A percentile compares a stretch with the other conserved stretches of the same genome.
phyloP scores from a whole-genome alignment of 257 asterid genomes.

The Cynanchum wilfordii region DNA sequence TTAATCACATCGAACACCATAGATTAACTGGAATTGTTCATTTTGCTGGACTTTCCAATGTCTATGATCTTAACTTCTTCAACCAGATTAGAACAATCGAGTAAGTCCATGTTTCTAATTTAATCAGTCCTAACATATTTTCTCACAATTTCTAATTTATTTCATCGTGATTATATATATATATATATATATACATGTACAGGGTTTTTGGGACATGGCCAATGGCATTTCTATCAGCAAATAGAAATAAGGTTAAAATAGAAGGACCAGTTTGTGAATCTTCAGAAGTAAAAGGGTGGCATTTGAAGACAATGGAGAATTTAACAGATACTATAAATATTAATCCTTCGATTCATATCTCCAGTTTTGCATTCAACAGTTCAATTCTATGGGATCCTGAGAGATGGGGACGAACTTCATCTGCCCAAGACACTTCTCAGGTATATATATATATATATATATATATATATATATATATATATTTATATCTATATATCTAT shows the following conservation, averaged over 20 bases:
- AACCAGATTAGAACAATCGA: slow-evolving; percentile 64
- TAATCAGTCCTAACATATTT: no score
- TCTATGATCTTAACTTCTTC: slow-evolving; percentile 78
- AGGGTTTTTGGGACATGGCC: slow-evolving; percentile 95
- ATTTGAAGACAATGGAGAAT: slow-evolving; percentile 59
- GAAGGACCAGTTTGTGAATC: slow-evolving; percentile 79
- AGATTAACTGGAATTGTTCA: slow-evolving; percentile 81
- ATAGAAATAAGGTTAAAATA: slow-evolving; percentile 47
- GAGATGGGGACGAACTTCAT: slow-evolving; percentile 88
- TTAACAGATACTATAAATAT: slow-evolving; percentile 19
- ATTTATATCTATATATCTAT: no score
- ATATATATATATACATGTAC: not conserved
- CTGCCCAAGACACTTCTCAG: slow-evolving; percentile 75
- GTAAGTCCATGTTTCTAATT: slow-evolving; percentile 54
- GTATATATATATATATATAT: slow-evolving; percentile 14
- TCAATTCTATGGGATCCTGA: slow-evolving; percentile 97
- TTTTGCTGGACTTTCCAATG: slow-evolving; percentile 73
- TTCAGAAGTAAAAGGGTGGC: slow-evolving; percentile 85
- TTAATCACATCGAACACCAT: slow-evolving; percentile 87
- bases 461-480: no score
- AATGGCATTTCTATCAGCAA: slow-evolving; percentile 57
- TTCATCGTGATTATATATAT: not conserved
- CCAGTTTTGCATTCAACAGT: slow-evolving; percentile 86
- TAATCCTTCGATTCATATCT: slow-evolving; percentile 52
- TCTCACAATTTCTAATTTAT: not conserved